Percentiles rank a stretch among this genome's conserved stretches.
Conservation (phyloP, 2,329 filamentous ascomycete genomes). For the Aspergillus fijiensis region DNA sequence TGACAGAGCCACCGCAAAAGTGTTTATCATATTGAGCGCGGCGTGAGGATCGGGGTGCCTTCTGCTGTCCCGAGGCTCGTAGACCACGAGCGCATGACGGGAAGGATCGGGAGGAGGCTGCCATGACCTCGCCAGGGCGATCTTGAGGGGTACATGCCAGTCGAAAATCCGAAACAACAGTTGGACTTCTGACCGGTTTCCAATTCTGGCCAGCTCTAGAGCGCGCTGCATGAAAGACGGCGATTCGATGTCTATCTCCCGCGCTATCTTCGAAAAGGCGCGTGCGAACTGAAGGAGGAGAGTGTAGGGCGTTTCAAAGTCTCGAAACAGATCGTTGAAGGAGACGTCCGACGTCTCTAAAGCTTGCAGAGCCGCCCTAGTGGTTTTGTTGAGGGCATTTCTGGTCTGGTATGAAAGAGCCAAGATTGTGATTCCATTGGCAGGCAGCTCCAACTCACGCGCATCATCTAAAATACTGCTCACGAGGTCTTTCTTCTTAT, state of each 20-base stretch:
- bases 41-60: constrained; percentile 33
- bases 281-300: constrained; percentile 27
- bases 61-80: constrained; percentile 22
- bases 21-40: constrained; percentile 46
- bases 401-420: constrained; percentile 28
- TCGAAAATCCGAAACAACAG: constrained; percentile 36
- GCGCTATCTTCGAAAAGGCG: constrained; percentile 32
- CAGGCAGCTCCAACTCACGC: constrained; percentile 31
- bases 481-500: constrained; percentile 24
- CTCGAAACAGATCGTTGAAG: constrained; percentile 30
- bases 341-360: constrained; percentile 29
- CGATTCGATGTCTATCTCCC: constrained; percentile 35
- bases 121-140: constrained; percentile 37
- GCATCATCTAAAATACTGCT: constrained; percentile 29
- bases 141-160: constrained; percentile 39
- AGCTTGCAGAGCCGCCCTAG: constrained; percentile 24
- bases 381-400: constrained; percentile 24
- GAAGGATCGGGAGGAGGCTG: constrained; percentile 22
- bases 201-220: constrained; percentile 32
- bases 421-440: constrained; percentile 29
- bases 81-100: constrained; percentile 28
- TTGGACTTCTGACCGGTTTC: constrained; percentile 27
- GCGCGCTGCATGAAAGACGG: constrained; percentile 32
- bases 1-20: constrained; percentile 47
- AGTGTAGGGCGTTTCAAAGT: constrained; percentile 28